These are phyloP conservation scores for Gyromitra esculenta DNA, from an alignment of 2,329 filamentous ascomycete genomes.

Conservation along the genomic window DNA sequence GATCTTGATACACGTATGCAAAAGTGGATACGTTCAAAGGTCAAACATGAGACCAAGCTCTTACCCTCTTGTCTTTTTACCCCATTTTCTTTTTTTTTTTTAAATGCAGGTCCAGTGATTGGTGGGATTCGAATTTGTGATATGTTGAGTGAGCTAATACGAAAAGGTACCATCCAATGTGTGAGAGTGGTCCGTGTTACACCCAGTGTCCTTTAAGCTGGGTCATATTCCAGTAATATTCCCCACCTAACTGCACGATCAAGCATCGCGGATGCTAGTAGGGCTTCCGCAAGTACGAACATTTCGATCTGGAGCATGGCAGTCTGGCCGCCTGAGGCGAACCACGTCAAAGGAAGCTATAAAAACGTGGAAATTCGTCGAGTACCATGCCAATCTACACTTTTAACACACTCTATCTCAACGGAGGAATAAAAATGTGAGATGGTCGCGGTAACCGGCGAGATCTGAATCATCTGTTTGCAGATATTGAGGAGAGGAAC, in stretches of 20 bases:
- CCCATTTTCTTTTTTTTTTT: slow-evolving; percentile 32
- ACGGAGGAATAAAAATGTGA: slow-evolving; percentile 31
- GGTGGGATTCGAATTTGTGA: slow-evolving; percentile 41
- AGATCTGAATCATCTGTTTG: slow-evolving; percentile 43
- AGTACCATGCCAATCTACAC: slow-evolving; percentile 35
- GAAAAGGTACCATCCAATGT: slow-evolving; percentile 25
- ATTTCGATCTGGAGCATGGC: slow-evolving; percentile 47
- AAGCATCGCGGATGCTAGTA: slow-evolving; percentile 45
- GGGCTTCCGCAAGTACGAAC: slow-evolving; percentile 38
- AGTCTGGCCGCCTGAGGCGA: slow-evolving; percentile 26
- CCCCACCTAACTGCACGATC: slow-evolving; percentile 36
- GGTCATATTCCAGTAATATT: slow-evolving; percentile 46
- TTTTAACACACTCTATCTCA: slow-evolving; percentile 31
- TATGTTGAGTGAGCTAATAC: slow-evolving; percentile 38
- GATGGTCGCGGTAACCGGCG: slow-evolving; percentile 24
- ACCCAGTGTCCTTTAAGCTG: slow-evolving; percentile 39
- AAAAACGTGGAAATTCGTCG: slow-evolving; percentile 39
- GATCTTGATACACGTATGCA: slow-evolving; percentile 44
- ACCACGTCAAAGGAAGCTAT: slow-evolving; percentile 49
- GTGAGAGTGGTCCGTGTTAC: slow-evolving; percentile 41
- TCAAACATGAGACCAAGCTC: slow-evolving; percentile 24
- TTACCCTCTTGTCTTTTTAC: slow-evolving; percentile 19
- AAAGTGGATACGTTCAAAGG: slow-evolving; percentile 20
- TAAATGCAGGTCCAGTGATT: slow-evolving; percentile 17
- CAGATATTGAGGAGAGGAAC: slow-evolving; percentile 32